A percentile compares a stretch with the other conserved stretches of the same genome.
Conservation (phyloP, 2,329 filamentous ascomycete species). For the Paecilomyces niveus region DNA sequence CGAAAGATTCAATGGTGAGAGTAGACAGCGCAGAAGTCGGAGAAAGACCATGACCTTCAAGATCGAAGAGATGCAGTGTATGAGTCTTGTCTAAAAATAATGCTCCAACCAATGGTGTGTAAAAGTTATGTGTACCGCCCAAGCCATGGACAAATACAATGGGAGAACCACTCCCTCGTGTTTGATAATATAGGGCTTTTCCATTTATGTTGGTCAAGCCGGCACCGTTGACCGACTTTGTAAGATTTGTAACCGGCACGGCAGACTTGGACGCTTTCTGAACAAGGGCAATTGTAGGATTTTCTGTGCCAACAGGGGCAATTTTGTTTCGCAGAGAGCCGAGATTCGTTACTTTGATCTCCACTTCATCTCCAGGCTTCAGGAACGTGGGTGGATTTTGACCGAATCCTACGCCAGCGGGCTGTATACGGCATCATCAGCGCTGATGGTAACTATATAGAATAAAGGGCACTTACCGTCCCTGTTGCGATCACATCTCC, state of each 20-base stretch:
- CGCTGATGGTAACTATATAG: no score
- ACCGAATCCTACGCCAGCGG: conserved; percentile 44
- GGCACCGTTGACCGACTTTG: conserved; percentile 19
- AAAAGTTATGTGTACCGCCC: conserved; percentile 42
- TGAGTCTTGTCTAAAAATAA: conserved; percentile 23
- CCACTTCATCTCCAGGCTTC: conserved; percentile 35
- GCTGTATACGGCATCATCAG: conserved; percentile 4
- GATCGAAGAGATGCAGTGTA: conserved; percentile 42
- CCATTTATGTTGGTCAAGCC: conserved; percentile 33
- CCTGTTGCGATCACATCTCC: conserved; percentile 48
- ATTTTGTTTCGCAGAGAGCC: conserved; percentile 39
- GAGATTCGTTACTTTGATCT: conserved; percentile 35
- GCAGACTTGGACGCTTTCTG: conserved; percentile 8
- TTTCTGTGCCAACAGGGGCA: conserved; percentile 12
- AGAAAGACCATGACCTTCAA: conserved; percentile 51
- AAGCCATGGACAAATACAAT: conserved; percentile 52
- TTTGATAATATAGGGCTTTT: conserved; percentile 37
- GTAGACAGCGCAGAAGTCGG: conserved; percentile 42
- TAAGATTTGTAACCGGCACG: conserved; percentile 24
- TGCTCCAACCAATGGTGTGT: conserved; percentile 36
- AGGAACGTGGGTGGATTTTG: conserved; percentile 37
- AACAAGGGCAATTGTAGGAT: conserved; percentile 18
- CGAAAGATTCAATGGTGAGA: conserved; percentile 39
- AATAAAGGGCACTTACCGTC: conserved; percentile 21
- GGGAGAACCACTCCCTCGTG: conserved; percentile 19